Conservation (phyloP, 2,329 filamentous ascomycete genomes). For the Aspergillus sp. region DNA sequence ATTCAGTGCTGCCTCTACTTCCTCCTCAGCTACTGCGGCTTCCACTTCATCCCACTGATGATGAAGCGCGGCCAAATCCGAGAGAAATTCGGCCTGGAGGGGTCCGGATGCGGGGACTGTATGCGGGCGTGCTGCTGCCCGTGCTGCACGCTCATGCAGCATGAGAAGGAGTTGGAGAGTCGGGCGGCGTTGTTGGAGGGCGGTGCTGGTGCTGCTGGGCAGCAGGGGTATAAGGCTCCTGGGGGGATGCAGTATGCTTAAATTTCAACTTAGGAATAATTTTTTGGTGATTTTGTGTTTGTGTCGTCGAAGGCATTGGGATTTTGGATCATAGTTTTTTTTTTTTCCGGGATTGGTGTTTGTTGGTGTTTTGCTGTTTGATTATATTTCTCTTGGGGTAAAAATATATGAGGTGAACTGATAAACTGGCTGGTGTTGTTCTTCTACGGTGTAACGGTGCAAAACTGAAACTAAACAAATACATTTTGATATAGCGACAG, state of each 20-base stretch:
- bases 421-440: not conserved
- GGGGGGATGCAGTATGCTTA: constrained; percentile 23
- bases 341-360: not conserved
- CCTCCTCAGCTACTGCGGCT: constrained; percentile 31
- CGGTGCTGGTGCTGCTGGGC: not conserved
- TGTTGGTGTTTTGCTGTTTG: not conserved
- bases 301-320: too few species aligned
- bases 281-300: too few species aligned
- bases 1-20: constrained; percentile 39
- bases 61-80: constrained; percentile 58
- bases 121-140: constrained; percentile 57
- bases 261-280: not conserved
- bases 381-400: too few species aligned
- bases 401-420: not conserved
- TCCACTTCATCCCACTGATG: constrained; percentile 49
- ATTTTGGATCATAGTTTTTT: too few species aligned
- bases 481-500: constrained; percentile 36
- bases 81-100: constrained; percentile 56
- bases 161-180: constrained; percentile 55
- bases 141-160: constrained; percentile 60
- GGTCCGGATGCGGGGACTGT: constrained; percentile 53
- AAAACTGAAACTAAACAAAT: constrained; percentile 14
- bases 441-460: not conserved
- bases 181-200: not conserved
- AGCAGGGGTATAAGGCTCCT: constrained; percentile 29